Conservation (phyloP, 2,329 filamentous ascomycete genomes). For the Apiospora arundinis region DNA sequence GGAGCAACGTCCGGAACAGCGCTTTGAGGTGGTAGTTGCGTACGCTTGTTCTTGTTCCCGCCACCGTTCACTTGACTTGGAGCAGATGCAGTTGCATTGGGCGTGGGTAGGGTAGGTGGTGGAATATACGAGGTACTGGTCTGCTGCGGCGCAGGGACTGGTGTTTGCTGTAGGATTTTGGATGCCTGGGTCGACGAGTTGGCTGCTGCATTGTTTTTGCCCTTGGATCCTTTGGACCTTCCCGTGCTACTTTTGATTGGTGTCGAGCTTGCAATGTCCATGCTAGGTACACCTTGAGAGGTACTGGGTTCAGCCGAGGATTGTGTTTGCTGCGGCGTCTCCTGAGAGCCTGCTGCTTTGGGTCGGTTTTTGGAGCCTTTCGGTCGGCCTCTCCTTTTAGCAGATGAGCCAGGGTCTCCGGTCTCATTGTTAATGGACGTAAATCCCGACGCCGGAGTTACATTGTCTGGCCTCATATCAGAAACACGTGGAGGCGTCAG, state of each 20-base stretch:
- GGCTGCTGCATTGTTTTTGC: neutral
- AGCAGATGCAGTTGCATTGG: neutral
- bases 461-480: constrained; percentile 3
- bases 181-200: neutral
- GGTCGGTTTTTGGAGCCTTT: constrained; percentile 48
- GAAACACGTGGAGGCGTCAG: constrained; percentile 22
- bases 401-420: constrained; percentile 34
- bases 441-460: constrained; percentile 35
- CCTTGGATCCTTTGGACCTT: constrained; percentile 10
- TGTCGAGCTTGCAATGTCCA: neutral
- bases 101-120: constrained; percentile 24
- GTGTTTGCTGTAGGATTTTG: constrained; percentile 14
- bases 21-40: constrained; percentile 27
- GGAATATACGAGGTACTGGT: constrained; percentile 27
- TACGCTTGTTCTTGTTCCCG: constrained; percentile 30
- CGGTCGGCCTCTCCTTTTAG: constrained; percentile 49
- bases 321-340: neutral
- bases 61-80: constrained; percentile 23
- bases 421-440: constrained; percentile 38
- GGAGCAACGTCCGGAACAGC: constrained; percentile 23
- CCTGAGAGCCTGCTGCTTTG: constrained; percentile 27
- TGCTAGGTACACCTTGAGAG: neutral
- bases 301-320: neutral
- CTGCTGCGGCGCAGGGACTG: constrained; percentile 12
- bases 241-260: neutral